These are phyloP conservation scores for Oryza officinalis DNA, from an alignment of 176 grass and related monocot species.

Conservation along the genomic window DNA sequence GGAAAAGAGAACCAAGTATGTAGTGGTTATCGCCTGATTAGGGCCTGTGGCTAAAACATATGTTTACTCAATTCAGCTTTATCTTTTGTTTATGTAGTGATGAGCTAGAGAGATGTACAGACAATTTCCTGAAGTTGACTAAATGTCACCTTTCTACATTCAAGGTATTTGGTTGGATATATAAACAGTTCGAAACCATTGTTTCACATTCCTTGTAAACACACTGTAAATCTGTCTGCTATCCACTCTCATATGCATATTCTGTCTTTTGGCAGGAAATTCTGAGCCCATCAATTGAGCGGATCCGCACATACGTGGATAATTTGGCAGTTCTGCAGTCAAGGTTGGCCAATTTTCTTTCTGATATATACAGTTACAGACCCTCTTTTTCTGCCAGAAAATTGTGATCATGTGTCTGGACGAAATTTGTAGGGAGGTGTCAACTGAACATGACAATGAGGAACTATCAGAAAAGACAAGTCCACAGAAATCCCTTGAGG, in stretches of 20 bases:
- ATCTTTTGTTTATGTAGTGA: slow-evolving; percentile 56
- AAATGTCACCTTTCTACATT: slow-evolving; percentile 77
- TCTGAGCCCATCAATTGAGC: slow-evolving; percentile 70
- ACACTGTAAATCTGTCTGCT: slow-evolving; percentile 1
- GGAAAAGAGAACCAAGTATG: slow-evolving; percentile 72
- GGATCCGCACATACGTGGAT: slow-evolving; percentile 73
- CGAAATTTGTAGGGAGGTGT: slow-evolving; percentile 53
- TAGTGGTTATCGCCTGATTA: not conserved
- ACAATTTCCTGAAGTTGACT: slow-evolving; percentile 66
- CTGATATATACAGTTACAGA: slow-evolving; percentile 4
- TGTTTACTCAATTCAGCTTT: slow-evolving; percentile 25
- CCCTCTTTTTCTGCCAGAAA: not conserved
- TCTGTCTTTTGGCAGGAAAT: slow-evolving; percentile 59
- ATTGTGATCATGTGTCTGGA: slow-evolving; percentile 6
- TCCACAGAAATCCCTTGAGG: slow-evolving; percentile 81
- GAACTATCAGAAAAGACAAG: slow-evolving; percentile 64
- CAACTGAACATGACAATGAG: slow-evolving; percentile 45
- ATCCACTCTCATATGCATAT: slow-evolving; percentile 15
- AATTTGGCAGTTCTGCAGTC: slow-evolving; percentile 68
- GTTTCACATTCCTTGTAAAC: slow-evolving; percentile 20
- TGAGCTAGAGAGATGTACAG: slow-evolving; percentile 78
- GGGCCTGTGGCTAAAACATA: too few relatives aligned
- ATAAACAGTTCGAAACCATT: slow-evolving; percentile 14
- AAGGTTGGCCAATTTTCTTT: slow-evolving; percentile 52
- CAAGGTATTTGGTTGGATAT: slow-evolving; percentile 58